Evolutionary conservation across 352 stramenopile genomes (phyloP).

Genomic region (Globisporangium middletonii): DNA sequence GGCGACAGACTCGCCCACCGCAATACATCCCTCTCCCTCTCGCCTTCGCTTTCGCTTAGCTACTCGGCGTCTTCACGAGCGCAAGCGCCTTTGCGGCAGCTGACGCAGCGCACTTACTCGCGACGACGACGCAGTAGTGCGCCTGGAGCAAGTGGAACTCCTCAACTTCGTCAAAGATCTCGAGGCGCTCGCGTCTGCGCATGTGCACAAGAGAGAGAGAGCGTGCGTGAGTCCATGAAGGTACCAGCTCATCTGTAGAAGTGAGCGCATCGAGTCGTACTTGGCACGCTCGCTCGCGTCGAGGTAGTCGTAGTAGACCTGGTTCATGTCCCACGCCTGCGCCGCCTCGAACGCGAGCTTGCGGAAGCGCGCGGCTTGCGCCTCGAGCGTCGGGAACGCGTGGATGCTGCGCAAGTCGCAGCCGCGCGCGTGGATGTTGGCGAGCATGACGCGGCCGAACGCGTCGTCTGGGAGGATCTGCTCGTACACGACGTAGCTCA

Average conservation of each 20-base stretch:
- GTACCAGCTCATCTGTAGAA: too few species aligned
- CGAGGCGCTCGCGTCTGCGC: slow-evolving; percentile 67
- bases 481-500: slow-evolving; percentile 85
- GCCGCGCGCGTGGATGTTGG: slow-evolving; percentile 86
- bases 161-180: slow-evolving; percentile 92
- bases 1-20: neutral
- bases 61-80: slow-evolving; percentile 12
- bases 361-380: slow-evolving; percentile 75
- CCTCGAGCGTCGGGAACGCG: slow-evolving; percentile 67
- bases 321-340: slow-evolving; percentile 89
- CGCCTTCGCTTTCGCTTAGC: slow-evolving; percentile 2
- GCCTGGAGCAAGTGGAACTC: slow-evolving; percentile 89
- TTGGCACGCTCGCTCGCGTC: slow-evolving; percentile 51
- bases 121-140: slow-evolving; percentile 89
- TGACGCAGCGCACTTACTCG: slow-evolving; percentile 35
- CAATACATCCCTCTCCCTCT: slow-evolving; percentile 15
- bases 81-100: slow-evolving; percentile 25
- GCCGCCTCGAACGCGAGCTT: slow-evolving; percentile 55
- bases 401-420: slow-evolving; percentile 85
- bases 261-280: slow-evolving; percentile 22
- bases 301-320: slow-evolving; percentile 89
- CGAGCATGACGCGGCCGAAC: slow-evolving; percentile 89
- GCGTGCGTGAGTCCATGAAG: neutral
- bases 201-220: neutral
- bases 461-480: slow-evolving; percentile 88